Evolutionary conservation across 176 grass and related monocot species (phyloP), one percentile per base, ranked within the genome.

Genomic region (Eremochloa ophiuroides): DNA sequence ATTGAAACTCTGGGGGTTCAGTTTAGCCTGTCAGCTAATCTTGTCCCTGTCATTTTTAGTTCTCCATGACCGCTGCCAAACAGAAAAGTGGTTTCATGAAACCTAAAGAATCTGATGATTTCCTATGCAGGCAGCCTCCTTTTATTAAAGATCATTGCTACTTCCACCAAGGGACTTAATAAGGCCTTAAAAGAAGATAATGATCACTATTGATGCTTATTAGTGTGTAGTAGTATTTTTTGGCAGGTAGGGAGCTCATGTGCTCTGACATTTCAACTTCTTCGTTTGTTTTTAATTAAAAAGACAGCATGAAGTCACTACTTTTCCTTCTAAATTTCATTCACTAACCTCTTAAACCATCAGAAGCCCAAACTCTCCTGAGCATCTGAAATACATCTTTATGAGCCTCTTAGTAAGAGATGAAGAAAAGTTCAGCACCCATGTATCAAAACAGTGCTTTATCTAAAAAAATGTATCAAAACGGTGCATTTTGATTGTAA

Each of bases 351-450:
- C 62, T 89, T 41, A 91, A 66, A 60, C 91, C 94, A 93, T 89
- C 91, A 10, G 91, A 83, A 67, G 56, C 72, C 91, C 91, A 90
- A 62, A 97, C 78, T 81, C 82, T 88, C 27, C 79, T 87, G 60
- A 93, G 44, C 89, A 97, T 97, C 84, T 97, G 86, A 69, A 94
- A 58, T 69, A 93, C 93, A 68, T 79, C 93, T 74, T 91, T 97
- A 75, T 93, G 94, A 53, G 84, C 74, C 94, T 93, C 71, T 47
- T 78, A 46, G 44, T 35, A 86, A 85, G 29, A 87, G 58, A 79
- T 51, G 22, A 67, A 79, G 55, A 82, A 69, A 65, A 34, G 30
- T 76, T 39, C 34, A 63, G 82, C 48, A 26, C 42, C 17, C 29
- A 73, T 61, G 37, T 82, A 61, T 37, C 43, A 60, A 42, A 61